These are phyloP conservation scores for Carex arenaria DNA, from an alignment of 202 grass and related monocot genomes.

Conservation along the genomic window DNA sequence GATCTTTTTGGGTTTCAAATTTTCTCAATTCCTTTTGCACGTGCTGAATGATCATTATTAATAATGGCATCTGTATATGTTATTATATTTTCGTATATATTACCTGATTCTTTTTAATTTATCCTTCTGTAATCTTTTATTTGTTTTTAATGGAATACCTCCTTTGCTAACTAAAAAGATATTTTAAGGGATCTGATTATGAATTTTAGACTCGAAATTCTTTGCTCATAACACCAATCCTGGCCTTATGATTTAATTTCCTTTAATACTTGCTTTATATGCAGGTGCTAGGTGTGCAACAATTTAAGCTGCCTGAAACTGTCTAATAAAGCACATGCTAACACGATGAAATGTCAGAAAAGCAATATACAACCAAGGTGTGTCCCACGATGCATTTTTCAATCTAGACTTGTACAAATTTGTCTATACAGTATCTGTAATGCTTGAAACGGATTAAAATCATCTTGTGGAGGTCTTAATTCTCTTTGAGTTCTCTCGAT, in stretches of 20 bases:
- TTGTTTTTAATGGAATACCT: not conserved
- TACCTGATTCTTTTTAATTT: too few relatives aligned
- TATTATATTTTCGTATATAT: not conserved
- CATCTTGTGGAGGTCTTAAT: not conserved
- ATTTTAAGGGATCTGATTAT: not conserved
- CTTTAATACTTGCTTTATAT: not conserved
- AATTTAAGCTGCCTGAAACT: slow-evolving; percentile 66
- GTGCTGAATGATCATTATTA: not conserved
- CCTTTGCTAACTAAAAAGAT: not conserved
- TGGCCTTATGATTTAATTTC: not conserved
- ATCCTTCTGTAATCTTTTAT: not conserved
- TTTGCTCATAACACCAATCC: not conserved
- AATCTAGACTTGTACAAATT: slow-evolving; percentile 13
- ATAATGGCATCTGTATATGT: not conserved
- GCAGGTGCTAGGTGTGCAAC: slow-evolving; percentile 73
- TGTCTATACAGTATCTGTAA: not conserved
- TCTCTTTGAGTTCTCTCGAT: not conserved
- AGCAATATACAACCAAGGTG: not conserved
- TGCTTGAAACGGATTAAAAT: not conserved
- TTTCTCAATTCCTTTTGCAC: not conserved
- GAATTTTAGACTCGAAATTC: not conserved
- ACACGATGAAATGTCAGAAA: not conserved
- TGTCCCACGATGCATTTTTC: not conserved
- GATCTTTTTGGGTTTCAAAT: not conserved
- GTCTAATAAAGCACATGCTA: slow-evolving; percentile 26